Evolutionary conservation across 495 filamentous ascomycete genomes (phyloP).

Genomic region (Neurospora sp.): DNA sequence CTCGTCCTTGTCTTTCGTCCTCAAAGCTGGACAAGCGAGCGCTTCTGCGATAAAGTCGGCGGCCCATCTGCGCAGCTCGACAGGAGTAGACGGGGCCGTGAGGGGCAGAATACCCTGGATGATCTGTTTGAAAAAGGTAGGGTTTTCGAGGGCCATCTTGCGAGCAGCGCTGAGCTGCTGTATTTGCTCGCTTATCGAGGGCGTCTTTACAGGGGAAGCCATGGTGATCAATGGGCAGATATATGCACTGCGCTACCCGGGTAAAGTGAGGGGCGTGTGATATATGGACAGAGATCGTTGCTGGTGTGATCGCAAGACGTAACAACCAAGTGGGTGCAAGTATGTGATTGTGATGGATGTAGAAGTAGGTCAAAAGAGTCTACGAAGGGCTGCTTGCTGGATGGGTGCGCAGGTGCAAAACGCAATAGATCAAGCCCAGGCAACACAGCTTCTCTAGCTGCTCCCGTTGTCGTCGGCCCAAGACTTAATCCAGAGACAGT

Average conservation of each 20-base stretch:
- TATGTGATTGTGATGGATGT: neutral
- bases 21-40: slow-evolving; percentile 75
- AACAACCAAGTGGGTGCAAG: neutral
- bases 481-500: neutral
- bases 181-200: slow-evolving; percentile 62
- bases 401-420: neutral
- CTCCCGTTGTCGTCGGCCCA: neutral
- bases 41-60: slow-evolving; percentile 93
- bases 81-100: slow-evolving; percentile 57
- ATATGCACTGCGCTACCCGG: neutral
- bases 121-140: slow-evolving; percentile 78
- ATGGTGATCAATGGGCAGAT: slow-evolving; percentile 17
- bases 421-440: neutral
- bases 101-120: slow-evolving; percentile 83
- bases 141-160: slow-evolving; percentile 73
- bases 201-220: slow-evolving; percentile 30
- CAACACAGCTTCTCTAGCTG: slow-evolving; percentile 7
- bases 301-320: neutral
- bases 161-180: slow-evolving; percentile 79
- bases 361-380: slow-evolving; percentile 2
- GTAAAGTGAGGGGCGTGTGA: neutral
- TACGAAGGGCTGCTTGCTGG: slow-evolving; percentile 3
- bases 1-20: slow-evolving; percentile 62
- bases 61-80: slow-evolving; percentile 90
- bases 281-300: neutral